These are phyloP conservation scores for Nyctanthes arbortristis DNA, from an alignment of 257 asterid genomes.

Conservation along the genomic window DNA sequence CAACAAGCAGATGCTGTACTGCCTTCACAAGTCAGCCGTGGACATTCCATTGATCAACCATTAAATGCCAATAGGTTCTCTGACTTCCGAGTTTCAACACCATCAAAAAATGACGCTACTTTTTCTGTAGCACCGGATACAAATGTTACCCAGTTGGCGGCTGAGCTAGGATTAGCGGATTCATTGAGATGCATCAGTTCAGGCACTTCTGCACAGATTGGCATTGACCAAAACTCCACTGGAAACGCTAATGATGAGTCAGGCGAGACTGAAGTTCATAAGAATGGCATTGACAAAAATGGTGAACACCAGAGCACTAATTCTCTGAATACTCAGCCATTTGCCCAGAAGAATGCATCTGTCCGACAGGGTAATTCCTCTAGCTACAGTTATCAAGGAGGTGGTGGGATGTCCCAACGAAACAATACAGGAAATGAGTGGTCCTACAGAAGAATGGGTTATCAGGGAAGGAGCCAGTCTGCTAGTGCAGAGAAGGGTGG, in stretches of 20 bases:
- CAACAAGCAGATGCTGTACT: slow-evolving; percentile 57
- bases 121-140: slow-evolving; percentile 41
- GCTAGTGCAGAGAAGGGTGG: slow-evolving; percentile 56
- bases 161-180: slow-evolving; percentile 55
- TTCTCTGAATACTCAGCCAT: slow-evolving; percentile 40
- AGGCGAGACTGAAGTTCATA: slow-evolving; percentile 34
- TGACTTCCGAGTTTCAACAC: slow-evolving; percentile 52
- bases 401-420: slow-evolving; percentile 52
- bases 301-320: slow-evolving; percentile 37
- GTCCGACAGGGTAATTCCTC: slow-evolving; percentile 43
- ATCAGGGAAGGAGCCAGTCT: slow-evolving; percentile 73
- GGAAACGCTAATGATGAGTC: slow-evolving; percentile 41
- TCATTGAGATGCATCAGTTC: slow-evolving; percentile 40
- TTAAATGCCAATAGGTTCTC: slow-evolving; percentile 45
- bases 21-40: slow-evolving; percentile 58
- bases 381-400: slow-evolving; percentile 59
- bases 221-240: slow-evolving; percentile 39
- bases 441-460: slow-evolving; percentile 72
- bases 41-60: slow-evolving; percentile 56
- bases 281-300: slow-evolving; percentile 24
- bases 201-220: slow-evolving; percentile 40
- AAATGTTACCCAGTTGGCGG: slow-evolving; percentile 44
- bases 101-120: slow-evolving; percentile 44
- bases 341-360: slow-evolving; percentile 49
- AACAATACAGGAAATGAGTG: slow-evolving; percentile 62